Base-by-base conservation (phyloP, 768 basidiomycete species). In the Candolleomyces aberdarensis region DNA sequence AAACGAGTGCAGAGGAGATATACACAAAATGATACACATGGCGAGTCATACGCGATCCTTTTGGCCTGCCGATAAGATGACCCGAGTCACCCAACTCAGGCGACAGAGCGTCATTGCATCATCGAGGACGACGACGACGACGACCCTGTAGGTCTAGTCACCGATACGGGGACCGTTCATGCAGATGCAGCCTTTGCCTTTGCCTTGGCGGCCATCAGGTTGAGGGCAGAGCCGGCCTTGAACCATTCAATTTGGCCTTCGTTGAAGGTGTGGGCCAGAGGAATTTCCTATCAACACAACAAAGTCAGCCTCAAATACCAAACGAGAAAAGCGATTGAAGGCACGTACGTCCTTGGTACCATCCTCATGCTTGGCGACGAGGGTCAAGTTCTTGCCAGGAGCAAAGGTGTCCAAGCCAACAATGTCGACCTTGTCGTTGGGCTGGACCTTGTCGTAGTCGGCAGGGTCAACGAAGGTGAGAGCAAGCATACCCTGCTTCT, bases 401-500 rank as follows among this genome's bases (percentile, higher is more conserved):
- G 91, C 85, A 74, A 99, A 97, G 63, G 78, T 80, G 71, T 95
- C 88, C 57, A 99, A 80, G 53, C 96, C 96, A 60, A 90, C 75
- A 73, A 99, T 94, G 72, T 90, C 88, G 62, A 98, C 88, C 71
- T 84, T 87, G 81, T 99, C 97, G 65, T 82, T 81, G 9, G 96
- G 92, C 71, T 82, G 83, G 67, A 98, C 74, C 82, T 91, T 94
- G 73, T 98, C 94, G 75, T 99, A 99, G 76, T 98, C 96, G 65
- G 85, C 93, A 15, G 91, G 84, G 78, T 98, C 85, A 62, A 76
- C 91, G 72, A 98, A 97, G 62, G 94, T 97, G 67, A 98, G 81
- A 2, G 95, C 95, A 63, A 98, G 92, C 93, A 96, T 95, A 68
- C 95, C 95, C 80, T 98, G 96, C 86, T 98, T 98, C 90, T 98